These are phyloP conservation scores for Rostrohypoxylon terebratum DNA, from an alignment of 495 filamentous ascomycete species.

Conservation along the genomic window DNA sequence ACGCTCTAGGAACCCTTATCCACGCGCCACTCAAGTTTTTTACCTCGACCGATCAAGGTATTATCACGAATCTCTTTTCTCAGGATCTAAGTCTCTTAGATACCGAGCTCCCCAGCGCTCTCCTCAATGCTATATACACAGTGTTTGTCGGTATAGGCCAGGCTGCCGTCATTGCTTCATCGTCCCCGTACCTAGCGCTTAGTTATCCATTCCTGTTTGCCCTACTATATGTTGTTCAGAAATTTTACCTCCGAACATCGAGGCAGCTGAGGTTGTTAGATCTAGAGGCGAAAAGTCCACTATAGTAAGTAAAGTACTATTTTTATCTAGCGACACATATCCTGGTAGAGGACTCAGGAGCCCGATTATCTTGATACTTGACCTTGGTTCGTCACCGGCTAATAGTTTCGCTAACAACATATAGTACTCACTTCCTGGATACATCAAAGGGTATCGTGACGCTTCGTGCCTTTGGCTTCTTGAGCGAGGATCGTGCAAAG, in stretches of 20 bases:
- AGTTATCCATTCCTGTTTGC: slow-evolving; percentile 39
- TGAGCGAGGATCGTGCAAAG: slow-evolving; percentile 58
- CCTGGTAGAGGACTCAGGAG: not conserved
- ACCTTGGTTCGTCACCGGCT: not conserved
- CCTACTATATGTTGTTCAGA: slow-evolving; percentile 65
- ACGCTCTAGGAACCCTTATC: slow-evolving; percentile 41
- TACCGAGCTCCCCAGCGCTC: slow-evolving; percentile 34
- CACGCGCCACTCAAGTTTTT: slow-evolving; percentile 55
- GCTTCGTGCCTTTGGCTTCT: slow-evolving; percentile 65
- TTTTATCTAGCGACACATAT: not conserved
- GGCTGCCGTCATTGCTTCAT: slow-evolving; percentile 50
- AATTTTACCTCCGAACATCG: slow-evolving; percentile 71
- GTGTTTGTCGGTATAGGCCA: slow-evolving; percentile 43
- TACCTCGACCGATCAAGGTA: slow-evolving; percentile 55
- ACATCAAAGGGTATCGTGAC: slow-evolving; percentile 62
- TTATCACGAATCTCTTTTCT: slow-evolving; percentile 58
- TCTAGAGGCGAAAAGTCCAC: slow-evolving; percentile 65
- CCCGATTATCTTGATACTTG: not conserved
- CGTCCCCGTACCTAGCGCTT: slow-evolving; percentile 47
- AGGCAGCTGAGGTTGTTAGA: slow-evolving; percentile 69
- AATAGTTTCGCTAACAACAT: not conserved
- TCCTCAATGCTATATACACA: slow-evolving; percentile 33
- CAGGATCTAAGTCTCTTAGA: slow-evolving; percentile 63
- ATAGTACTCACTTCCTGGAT: slow-evolving; percentile 65
- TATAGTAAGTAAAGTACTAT: slow-evolving; percentile 29